Evolutionary conservation across 176 grass and related monocot species (phyloP).

Genomic region (Pontederia paniculata): DNA sequence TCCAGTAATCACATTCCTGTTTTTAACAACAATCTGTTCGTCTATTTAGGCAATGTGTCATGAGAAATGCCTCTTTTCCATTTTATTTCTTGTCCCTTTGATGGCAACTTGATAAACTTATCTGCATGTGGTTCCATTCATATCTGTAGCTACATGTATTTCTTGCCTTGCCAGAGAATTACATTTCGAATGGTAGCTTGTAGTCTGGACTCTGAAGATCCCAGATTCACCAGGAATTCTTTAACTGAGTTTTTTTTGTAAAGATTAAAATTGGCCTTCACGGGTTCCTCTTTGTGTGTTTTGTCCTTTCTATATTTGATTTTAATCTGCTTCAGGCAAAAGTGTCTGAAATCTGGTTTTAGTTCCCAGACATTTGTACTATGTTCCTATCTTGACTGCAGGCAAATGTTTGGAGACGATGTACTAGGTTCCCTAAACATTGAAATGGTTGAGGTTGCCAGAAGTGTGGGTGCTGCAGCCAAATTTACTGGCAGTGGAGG

Average conservation of each 20-base stretch:
- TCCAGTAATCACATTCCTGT: no score
- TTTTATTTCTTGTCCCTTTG: slow-evolving; percentile 4
- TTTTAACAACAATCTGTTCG: no score
- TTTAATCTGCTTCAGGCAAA: not conserved
- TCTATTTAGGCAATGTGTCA: no score
- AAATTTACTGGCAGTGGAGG: slow-evolving; percentile 85
- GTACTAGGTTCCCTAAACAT: slow-evolving; percentile 61
- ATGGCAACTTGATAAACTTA: not conserved
- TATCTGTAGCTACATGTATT: not conserved
- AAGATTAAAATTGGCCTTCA: no score
- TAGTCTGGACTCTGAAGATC: not conserved
- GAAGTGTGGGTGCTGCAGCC: slow-evolving; percentile 36
- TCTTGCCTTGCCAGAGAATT: not conserved
- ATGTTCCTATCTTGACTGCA: not conserved
- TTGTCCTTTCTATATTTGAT: no score
- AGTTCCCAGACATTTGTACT: not conserved
- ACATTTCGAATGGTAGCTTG: not conserved
- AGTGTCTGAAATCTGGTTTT: not conserved
- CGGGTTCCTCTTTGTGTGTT: no score
- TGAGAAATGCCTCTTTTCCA: not conserved
- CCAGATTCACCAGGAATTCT: no score
- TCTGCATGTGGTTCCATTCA: not conserved
- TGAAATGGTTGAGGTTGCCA: slow-evolving; percentile 65
- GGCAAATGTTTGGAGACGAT: slow-evolving; percentile 81
- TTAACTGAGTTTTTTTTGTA: no score